Base-by-base conservation (phyloP, 2,329 filamentous ascomycete species). In the Sporothrix dimorphospora region DNA sequence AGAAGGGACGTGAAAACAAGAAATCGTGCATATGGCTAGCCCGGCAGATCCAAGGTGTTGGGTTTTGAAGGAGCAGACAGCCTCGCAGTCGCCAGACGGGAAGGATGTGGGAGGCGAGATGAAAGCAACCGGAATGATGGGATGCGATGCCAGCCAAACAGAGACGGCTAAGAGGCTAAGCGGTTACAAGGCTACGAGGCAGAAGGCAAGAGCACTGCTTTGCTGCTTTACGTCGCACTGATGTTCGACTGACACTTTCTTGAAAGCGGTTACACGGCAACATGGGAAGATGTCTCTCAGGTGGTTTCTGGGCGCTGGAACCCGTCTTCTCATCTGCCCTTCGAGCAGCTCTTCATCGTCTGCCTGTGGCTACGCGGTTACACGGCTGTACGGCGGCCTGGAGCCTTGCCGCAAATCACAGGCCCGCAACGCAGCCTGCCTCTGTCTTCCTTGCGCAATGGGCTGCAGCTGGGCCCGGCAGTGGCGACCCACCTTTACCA, bases 151-250 rank as follows among this genome's bases (percentile, higher is more conserved):
- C 61, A 30, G 63, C 24, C 24, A 45, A 1, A 9, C 1, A 3
- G 16, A 42, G 45, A 19, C 72, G 69, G 47, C n/a, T 71, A 72
- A 72, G 72, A n/a, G 69, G 67, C 34, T 66, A 69, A 49, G 21
- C 53, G 51, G 38, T 42, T 49, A 49, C 47, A n/a, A 45, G 38
- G 59, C 21, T 45, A 14, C 19, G n/a, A 63, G 57, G 38, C 19
- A 21, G 38, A 63, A 9, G 27, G 49, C n/a, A 53, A 53, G 49
- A 53, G 49, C 16, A 49, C 47, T 34, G 30, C 6, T 34, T 34
- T 34, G 30, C 3, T 34, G 30, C 30, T 34, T 34, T 34, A 34
- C n/a, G n/a, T 45, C 40, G 12, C 40, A 4, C 6, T 19, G 14
- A 47, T 47, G 42, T 47, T 14, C 12, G 12, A 34, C 30, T 34